A percentile compares a stretch with the other conserved stretches of the same genome.
These are phyloP conservation scores for Diaporthe caulivora DNA, from an alignment of 2,329 filamentous ascomycete genomes.

Conservation along the genomic window DNA sequence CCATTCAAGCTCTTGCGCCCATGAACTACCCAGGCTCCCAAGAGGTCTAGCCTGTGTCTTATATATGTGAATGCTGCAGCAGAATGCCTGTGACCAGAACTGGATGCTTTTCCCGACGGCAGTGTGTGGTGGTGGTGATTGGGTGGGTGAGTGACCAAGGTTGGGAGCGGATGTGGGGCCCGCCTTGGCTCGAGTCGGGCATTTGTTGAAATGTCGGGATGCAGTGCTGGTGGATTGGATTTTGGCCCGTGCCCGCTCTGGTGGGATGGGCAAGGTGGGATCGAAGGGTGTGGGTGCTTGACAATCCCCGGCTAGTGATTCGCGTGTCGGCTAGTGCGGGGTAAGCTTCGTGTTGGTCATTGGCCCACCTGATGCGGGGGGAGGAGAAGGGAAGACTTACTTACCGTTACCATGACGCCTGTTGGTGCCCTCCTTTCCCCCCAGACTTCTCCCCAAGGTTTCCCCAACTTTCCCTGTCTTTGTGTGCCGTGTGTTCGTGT, in stretches of 20 bases:
- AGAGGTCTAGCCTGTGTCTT: background rate
- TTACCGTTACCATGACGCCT: constrained; percentile 30
- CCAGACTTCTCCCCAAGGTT: constrained; percentile 18
- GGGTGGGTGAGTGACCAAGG: background rate
- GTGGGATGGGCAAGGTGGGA: too few species aligned
- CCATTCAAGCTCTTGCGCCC: constrained; percentile 1
- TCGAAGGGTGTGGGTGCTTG: constrained; percentile 18
- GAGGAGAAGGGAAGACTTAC: background rate
- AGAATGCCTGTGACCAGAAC: background rate
- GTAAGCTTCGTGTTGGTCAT: background rate
- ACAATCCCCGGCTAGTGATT: constrained; percentile 34
- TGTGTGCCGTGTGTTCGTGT: too few species aligned
- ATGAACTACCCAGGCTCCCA: constrained; percentile 3
- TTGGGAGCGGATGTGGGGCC: background rate
- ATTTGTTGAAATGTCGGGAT: constrained; percentile 20
- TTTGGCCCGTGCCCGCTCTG: background rate
- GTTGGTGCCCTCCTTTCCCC: background rate
- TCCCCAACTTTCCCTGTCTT: constrained; percentile 20
- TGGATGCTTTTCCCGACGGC: constrained; percentile 18
- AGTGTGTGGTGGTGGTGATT: background rate
- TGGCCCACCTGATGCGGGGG: constrained; percentile 13
- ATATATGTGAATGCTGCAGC: too few species aligned
- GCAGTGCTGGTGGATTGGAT: background rate
- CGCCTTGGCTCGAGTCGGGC: too few species aligned
- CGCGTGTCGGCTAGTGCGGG: constrained; percentile 33